phyloP scores from a whole-genome alignment of 345 rosid genomes.

The Eutrema japonicum region DNA sequence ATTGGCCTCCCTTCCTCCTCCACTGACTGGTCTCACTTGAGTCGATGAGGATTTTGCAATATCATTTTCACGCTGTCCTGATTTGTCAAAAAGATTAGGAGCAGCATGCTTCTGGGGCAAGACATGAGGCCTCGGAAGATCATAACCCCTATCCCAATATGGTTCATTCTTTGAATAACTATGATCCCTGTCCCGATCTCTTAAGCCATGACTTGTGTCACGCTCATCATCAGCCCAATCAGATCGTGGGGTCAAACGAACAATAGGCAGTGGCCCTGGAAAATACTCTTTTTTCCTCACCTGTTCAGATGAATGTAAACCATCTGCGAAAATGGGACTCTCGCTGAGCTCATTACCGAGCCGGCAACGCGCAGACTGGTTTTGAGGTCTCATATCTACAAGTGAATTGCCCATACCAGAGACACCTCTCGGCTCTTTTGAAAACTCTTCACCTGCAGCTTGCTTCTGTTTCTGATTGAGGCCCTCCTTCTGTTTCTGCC shows the following conservation, averaged over 20 bases:
- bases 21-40: conserved; percentile 61
- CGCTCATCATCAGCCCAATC: conserved; percentile 99
- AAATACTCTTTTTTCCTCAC: conserved; percentile 62
- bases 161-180: conserved; percentile 66
- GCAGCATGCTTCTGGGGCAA: conserved; percentile 65
- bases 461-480: conserved; percentile 71
- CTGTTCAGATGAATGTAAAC: conserved; percentile 52
- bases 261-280: conserved; percentile 74
- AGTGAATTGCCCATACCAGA: conserved; percentile 48
- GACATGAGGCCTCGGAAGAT: conserved; percentile 64
- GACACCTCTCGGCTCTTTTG: conserved; percentile 51
- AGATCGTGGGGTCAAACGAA: conserved; percentile 81
- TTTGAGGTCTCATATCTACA: conserved; percentile 68
- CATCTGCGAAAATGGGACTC: conserved; percentile 44
- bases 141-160: conserved; percentile 77
- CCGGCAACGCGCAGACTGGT: conserved; percentile 52
- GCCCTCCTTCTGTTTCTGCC: conserved; percentile 80
- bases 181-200: conserved; percentile 64
- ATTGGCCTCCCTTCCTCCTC: conserved; percentile 73
- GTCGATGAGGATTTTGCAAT: conserved; percentile 61
- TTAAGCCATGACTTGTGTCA: conserved; percentile 76
- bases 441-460: conserved; percentile 46
- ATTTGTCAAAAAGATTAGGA: conserved; percentile 54
- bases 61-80: conserved; percentile 69
- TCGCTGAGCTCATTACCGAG: conserved; percentile 48